Evolutionary conservation across 2,329 filamentous ascomycete species (phyloP), one percentile per base, ranked within the genome.

Genomic region (Arthrobotrys sphaeroides): DNA sequence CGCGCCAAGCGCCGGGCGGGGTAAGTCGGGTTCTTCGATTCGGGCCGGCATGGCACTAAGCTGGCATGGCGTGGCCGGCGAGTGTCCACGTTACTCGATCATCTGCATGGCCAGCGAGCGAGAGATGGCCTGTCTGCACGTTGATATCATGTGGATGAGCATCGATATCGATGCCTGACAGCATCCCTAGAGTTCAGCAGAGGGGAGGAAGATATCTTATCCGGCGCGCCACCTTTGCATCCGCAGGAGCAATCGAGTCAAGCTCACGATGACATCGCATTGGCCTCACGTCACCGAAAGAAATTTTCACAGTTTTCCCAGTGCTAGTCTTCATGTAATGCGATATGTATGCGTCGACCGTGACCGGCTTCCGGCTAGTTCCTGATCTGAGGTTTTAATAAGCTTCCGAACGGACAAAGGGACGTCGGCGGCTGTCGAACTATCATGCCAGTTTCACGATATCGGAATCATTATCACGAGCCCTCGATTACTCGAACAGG

Each of bases 381-480:
- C 45, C 45, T 49, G n/a, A n/a, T n/a, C n/a, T n/a, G 24, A 49
- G 24, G 7, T 31, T 53, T 33, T n/a, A n/a, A n/a, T n/a, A 33
- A 53, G 47, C 47, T 53, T 53, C 47, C 51, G 51, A 55, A 24
- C 51, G 51, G 51, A 55, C 51, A 55, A 55, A 55, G 51, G 51
- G 51, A 55, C 51, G 31, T 55, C 28, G 31, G 55, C 55, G 55
- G 55, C 55, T 43, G 55, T 43, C 6, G 55, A 42, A 60, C 24
- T 33, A 62, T 62, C 51, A 45, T 43, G 55, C 45, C 40, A 60
- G 68, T 60, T 65, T 53, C 60, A 60, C 49, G 43, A 60, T 66
- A 67, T 67, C 43, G 51, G 62, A 36, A 68, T 49, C 62, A 74
- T 47, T 74, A 74, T 74, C 70, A 74, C 70, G 70, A 74, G 70